These are phyloP conservation scores for Powellomyces hirtus DNA, from an alignment of 192 early-diverging fungal genomes.

Conservation along the genomic window DNA sequence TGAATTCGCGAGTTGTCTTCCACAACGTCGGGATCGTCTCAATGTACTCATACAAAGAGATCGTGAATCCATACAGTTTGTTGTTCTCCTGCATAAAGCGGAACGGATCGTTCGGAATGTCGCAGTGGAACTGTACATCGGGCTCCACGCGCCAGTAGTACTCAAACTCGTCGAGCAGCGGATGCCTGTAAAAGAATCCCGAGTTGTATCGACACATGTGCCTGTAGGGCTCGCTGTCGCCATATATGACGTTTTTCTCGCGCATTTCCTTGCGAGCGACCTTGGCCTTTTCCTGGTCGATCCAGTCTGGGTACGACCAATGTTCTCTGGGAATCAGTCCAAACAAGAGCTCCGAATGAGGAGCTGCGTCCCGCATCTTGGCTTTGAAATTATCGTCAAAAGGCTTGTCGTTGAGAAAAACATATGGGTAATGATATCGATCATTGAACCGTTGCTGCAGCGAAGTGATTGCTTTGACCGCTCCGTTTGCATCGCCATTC, in stretches of 20 bases:
- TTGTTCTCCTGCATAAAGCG: conserved; percentile 69
- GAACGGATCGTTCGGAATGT: conserved; percentile 82
- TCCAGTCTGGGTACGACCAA: conserved; percentile 75
- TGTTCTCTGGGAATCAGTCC: conserved; percentile 67
- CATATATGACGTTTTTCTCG: conserved; percentile 62
- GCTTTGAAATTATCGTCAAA: conserved; percentile 69
- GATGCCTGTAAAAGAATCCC: conserved; percentile 77
- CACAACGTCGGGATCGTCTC: conserved; percentile 73
- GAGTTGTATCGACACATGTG: conserved; percentile 85
- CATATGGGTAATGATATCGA: conserved; percentile 76
- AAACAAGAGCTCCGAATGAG: conserved; percentile 36
- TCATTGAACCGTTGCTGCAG: conserved; percentile 76
- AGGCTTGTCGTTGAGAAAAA: conserved; percentile 76
- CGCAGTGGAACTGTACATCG: conserved; percentile 72
- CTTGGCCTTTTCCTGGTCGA: conserved; percentile 64
- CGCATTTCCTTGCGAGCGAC: conserved; percentile 55
- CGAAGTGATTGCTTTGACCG: conserved; percentile 62
- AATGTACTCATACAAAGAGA: conserved; percentile 63
- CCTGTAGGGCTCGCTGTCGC: conserved; percentile 72
- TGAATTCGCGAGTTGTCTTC: conserved; percentile 38
- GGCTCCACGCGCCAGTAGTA: conserved; percentile 89
- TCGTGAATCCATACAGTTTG: conserved; percentile 76
- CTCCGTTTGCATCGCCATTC: conserved; percentile 66
- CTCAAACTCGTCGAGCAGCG: conserved; percentile 62
- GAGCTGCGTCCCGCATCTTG: conserved; percentile 6